Base-by-base conservation (phyloP, 352 stramenopile genomes). In the Hyaloperonospora brassicae region DNA sequence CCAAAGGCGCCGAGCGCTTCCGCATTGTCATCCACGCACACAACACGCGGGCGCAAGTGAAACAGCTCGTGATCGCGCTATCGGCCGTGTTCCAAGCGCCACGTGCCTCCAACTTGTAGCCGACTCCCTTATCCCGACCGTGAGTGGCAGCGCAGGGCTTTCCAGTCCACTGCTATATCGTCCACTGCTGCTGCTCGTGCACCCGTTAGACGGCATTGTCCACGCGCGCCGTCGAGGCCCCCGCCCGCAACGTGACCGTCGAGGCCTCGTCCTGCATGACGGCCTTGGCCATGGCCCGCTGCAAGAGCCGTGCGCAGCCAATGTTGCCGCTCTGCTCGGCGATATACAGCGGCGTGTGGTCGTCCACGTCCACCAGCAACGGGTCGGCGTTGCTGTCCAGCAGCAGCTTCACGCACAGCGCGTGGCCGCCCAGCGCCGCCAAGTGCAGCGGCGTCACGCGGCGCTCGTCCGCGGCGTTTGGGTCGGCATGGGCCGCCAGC, bases 21-120 rank as follows among this genome's bases (percentile, higher is more conserved):
- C 87, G 96, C 36, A 93, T 99, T 35, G 93, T 98, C 55, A 71
- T 98, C 27, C 96, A 98, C 77, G 72, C 87, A 8, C 76, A 98
- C 73, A 98, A 99, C 70, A 91, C 79, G 1, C 60, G 78, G 4
- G 56, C 71, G 6, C 74, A 99, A 70, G 75, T 98, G 17, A 68
- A 89, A 43, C 40, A 43, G 35, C 68, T 95, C n/a, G 69, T 86
- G 38, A 41, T 41, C 21, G 76, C 74, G 45, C 64, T 87, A 10
- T 70, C 65, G 12, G 44, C 36, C 17, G 68, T 85, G 56, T 89
- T 89, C 44, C 52, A 66, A 24, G 46, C 54, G 38, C 49, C 43
- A 10, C 40, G 40, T 9, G 38, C 65, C 31, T 57, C 67, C 13
- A 78, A 72, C 55, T 55, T 81, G 55, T 73, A 73, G 55, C 55